phyloP scores from a whole-genome alignment of 768 basidiomycete genomes.

The Lanmaoa rubissima region DNA sequence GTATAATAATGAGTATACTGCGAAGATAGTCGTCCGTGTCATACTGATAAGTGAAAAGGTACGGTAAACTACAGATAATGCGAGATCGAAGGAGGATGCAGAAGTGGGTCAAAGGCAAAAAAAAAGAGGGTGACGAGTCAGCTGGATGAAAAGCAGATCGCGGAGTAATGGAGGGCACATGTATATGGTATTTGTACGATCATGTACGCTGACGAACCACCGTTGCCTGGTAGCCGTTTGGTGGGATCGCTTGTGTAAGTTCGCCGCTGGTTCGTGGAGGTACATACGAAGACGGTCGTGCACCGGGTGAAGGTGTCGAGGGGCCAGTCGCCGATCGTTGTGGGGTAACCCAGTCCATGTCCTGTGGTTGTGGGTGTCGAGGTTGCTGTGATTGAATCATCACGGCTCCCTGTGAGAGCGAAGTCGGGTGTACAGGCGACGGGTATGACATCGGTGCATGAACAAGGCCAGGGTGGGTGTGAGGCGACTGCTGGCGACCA shows the following conservation, averaged over 20 bases:
- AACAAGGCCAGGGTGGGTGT: constrained; percentile 37
- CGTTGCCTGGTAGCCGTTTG: constrained; percentile 45
- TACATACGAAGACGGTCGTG: constrained; percentile 53
- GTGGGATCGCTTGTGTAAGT: constrained; percentile 38
- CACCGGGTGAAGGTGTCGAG: constrained; percentile 34
- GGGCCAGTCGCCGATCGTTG: constrained; percentile 41
- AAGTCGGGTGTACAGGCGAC: constrained; percentile 42
- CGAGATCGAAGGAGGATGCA: constrained; percentile 39
- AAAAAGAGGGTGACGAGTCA: constrained; percentile 29
- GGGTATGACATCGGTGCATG: constrained; percentile 47
- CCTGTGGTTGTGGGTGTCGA: constrained; percentile 41
- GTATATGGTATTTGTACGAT: constrained; percentile 16
- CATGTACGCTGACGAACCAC: constrained; percentile 53
- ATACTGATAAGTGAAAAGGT: constrained; percentile 45
- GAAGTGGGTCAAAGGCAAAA: constrained; percentile 20
- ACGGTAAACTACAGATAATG: constrained; percentile 65
- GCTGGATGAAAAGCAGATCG: constrained; percentile 25
- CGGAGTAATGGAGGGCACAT: constrained; percentile 16
- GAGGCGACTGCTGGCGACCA: constrained; percentile 40
- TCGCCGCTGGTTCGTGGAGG: constrained; percentile 46
- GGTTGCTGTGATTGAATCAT: constrained; percentile 45
- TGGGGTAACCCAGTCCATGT: constrained; percentile 39
- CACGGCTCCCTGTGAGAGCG: constrained; percentile 44
- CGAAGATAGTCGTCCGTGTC: constrained; percentile 61
- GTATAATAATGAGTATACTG: constrained; percentile 62